Evolutionary conservation across 306 rosid genomes (phyloP).

Genomic region (Cotoneaster glaucophyllus): DNA sequence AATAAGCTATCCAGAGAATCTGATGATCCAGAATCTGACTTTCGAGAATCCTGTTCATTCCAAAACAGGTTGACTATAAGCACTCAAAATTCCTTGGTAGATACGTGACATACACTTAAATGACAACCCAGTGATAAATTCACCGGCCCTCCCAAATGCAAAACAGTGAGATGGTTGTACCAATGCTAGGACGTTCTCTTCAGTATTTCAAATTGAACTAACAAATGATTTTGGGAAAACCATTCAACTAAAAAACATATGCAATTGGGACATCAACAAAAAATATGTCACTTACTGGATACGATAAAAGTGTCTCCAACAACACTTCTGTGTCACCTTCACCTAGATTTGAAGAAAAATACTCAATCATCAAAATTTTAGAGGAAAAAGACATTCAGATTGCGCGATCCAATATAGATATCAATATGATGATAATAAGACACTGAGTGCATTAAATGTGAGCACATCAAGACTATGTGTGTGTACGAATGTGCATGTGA

Average conservation of each 20-base stretch:
- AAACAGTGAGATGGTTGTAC: not conserved
- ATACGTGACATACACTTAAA: not conserved
- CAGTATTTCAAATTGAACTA: not conserved
- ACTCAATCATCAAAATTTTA: constrained; percentile 8
- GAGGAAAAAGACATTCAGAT: not conserved
- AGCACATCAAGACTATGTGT: not conserved
- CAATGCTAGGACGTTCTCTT: not conserved
- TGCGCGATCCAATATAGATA: not conserved
- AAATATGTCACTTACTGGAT: constrained; percentile 41
- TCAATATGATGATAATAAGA: not conserved
- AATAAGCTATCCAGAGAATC: constrained; percentile 88
- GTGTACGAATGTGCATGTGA: not conserved
- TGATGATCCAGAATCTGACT: constrained; percentile 52
- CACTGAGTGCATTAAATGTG: not conserved
- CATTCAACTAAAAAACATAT: not conserved
- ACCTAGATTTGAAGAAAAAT: constrained; percentile 48
- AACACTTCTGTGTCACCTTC: constrained; percentile 60
- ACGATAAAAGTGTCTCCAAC: constrained; percentile 59
- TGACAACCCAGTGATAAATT: not conserved
- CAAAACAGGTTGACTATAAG: constrained; percentile 16
- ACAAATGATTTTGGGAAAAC: not conserved
- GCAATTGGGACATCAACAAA: not conserved
- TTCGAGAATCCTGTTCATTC: constrained; percentile 41
- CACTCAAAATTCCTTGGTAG: not conserved
- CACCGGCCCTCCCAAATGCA: not conserved